Evolutionary conservation across 805 yeast genomes (phyloP).

Genomic region (Kluyveromyces starmeri): DNA sequence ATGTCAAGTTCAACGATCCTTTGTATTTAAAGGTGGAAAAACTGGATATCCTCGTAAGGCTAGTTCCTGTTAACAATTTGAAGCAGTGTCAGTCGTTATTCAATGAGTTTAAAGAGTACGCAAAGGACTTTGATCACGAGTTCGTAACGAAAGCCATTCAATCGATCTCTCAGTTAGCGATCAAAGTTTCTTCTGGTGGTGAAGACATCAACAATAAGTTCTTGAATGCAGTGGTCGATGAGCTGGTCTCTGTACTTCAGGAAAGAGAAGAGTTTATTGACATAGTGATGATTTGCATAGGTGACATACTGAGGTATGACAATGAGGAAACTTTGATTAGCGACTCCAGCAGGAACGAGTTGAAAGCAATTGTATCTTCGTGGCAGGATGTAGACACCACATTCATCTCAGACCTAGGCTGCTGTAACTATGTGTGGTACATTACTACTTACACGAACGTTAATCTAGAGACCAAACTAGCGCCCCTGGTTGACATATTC

Average conservation of each 20-base stretch:
- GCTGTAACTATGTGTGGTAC: slow-evolving; percentile 54
- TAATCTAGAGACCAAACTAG: slow-evolving; percentile 39
- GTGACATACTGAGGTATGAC: slow-evolving; percentile 54
- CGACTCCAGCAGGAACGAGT: background rate
- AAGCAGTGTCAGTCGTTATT: slow-evolving; percentile 49
- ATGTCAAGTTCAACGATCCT: slow-evolving; percentile 81
- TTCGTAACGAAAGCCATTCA: slow-evolving; percentile 57
- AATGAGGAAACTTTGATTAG: background rate
- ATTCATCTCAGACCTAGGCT: slow-evolving; percentile 37
- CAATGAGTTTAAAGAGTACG: slow-evolving; percentile 68
- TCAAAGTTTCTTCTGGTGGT: slow-evolving; percentile 35
- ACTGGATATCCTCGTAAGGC: slow-evolving; percentile 62
- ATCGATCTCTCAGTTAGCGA: slow-evolving; percentile 66
- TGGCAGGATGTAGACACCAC: slow-evolving; percentile 35
- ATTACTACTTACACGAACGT: slow-evolving; percentile 62
- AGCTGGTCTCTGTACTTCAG: slow-evolving; percentile 48
- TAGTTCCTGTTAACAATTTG: slow-evolving; percentile 42
- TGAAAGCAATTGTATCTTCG: slow-evolving; percentile 1
- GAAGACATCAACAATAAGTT: slow-evolving; percentile 30
- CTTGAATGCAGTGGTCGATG: slow-evolving; percentile 48
- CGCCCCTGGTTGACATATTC: slow-evolving; percentile 41
- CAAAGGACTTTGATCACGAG: slow-evolving; percentile 78
- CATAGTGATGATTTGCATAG: slow-evolving; percentile 39
- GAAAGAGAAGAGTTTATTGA: slow-evolving; percentile 61
- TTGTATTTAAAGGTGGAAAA: slow-evolving; percentile 69